phyloP scores from a whole-genome alignment of 2,329 filamentous ascomycete genomes.

The Spiromastix sp. region DNA sequence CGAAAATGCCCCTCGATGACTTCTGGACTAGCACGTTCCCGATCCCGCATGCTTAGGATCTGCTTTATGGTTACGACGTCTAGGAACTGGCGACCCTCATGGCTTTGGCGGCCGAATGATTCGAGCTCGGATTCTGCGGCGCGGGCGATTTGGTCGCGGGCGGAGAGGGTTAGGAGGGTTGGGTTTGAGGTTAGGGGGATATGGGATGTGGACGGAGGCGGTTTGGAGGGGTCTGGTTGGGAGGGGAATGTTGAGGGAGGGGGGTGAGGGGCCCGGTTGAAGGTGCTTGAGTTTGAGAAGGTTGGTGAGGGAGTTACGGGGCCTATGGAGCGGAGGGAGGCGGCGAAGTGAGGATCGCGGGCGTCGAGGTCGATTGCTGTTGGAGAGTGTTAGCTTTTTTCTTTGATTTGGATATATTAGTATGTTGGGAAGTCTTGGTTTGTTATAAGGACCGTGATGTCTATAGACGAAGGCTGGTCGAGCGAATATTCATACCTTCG shows the following conservation, averaged over 20 bases:
- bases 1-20: conserved; percentile 37
- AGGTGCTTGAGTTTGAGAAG: conserved; percentile 45
- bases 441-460: background rate
- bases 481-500: conserved; percentile 19
- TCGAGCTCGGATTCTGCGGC: conserved; percentile 46
- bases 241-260: conserved; percentile 16
- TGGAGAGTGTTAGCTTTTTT: conserved; percentile 4
- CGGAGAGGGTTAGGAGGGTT: conserved; percentile 42
- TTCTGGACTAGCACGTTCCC: conserved; percentile 21
- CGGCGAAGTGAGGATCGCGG: conserved; percentile 58
- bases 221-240: conserved; percentile 18
- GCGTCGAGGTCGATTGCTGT: conserved; percentile 50
- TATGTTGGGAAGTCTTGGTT: background rate
- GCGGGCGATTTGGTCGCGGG: conserved; percentile 40
- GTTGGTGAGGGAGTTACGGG: conserved; percentile 49
- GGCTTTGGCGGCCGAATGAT: conserved; percentile 33
- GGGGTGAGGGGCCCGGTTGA: conserved; percentile 18
- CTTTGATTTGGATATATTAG: background rate
- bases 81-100: conserved; percentile 35
- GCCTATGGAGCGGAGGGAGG: conserved; percentile 61
- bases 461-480: background rate
- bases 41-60: conserved; percentile 38
- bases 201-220: conserved; percentile 25
- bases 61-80: conserved; percentile 42
- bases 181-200: conserved; percentile 36